A percentile compares a stretch with the other conserved stretches of the same genome.
phyloP scores from a whole-genome alignment of 306 rosid species.

The Inga oerstediana region DNA sequence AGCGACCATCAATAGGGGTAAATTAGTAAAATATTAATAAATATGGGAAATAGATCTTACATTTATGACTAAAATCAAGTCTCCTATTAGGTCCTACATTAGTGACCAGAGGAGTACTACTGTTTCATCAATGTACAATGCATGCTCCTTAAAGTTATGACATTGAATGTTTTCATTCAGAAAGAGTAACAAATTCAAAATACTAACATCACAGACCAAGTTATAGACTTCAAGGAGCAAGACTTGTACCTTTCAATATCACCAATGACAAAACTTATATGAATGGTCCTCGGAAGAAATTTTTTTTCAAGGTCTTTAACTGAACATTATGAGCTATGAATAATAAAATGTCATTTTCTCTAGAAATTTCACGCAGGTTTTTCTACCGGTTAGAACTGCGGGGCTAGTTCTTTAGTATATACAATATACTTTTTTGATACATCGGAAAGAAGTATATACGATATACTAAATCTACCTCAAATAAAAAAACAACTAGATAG shows the following conservation, averaged over 20 bases:
- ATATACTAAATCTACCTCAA: not conserved
- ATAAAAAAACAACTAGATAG: conserved; percentile 5
- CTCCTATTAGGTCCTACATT: too few species aligned
- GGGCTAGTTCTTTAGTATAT: not conserved
- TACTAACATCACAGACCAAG: not conserved
- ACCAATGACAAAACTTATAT: too few species aligned
- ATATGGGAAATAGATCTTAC: too few species aligned
- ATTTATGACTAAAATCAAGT: too few species aligned
- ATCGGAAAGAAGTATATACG: too few species aligned
- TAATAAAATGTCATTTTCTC: not conserved
- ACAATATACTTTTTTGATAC: not conserved
- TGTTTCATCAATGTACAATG: not conserved
- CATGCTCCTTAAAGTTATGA: not conserved
- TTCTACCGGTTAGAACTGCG: not conserved
- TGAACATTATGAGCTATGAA: not conserved
- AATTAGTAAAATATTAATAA: too few species aligned
- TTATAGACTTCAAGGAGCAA: not conserved
- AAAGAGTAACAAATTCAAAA: not conserved
- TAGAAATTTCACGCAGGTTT: not conserved
- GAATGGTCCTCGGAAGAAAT: not conserved
- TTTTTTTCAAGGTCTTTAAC: not conserved
- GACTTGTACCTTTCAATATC: not conserved
- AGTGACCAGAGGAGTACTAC: too few species aligned
- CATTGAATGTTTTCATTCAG: not conserved
- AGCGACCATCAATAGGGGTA: too few species aligned